Percentiles rank a stretch among this genome's conserved stretches.
These are phyloP conservation scores for Rhizophagus sp. DNA, from an alignment of 192 early-diverging fungal genomes.

Conservation along the genomic window DNA sequence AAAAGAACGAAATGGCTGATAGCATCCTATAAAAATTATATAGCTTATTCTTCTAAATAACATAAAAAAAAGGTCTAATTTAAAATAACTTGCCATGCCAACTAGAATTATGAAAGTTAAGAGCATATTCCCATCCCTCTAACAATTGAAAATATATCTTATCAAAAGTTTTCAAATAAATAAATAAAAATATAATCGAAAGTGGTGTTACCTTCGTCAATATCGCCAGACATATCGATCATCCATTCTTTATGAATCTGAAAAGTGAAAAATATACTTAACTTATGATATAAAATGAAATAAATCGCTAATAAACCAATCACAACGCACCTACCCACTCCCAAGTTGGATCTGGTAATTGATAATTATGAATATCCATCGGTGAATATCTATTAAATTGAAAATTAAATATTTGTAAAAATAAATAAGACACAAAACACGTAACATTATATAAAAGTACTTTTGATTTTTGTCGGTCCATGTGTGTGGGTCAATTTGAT, in stretches of 20 bases:
- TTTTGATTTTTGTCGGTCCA: conserved; percentile 51
- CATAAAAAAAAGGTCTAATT: neutral
- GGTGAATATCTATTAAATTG: conserved; percentile 38
- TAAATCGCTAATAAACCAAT: neutral
- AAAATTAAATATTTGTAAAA: neutral
- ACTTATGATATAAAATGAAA: neutral
- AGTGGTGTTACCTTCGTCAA: conserved; percentile 46
- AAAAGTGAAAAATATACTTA: neutral
- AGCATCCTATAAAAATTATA: conserved; percentile 35
- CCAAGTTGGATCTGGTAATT: conserved; percentile 56
- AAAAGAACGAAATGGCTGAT: conserved; percentile 54
- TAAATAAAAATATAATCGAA: neutral
- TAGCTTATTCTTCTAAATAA: neutral
- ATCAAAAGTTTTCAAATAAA: neutral
- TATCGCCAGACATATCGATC: conserved; percentile 62
- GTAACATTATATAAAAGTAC: conserved; percentile 19
- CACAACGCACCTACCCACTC: conserved; percentile 54
- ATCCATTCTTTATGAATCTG: conserved; percentile 54
- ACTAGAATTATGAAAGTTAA: conserved; percentile 48
- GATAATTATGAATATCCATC: conserved; percentile 50
- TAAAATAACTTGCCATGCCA: conserved; percentile 54
- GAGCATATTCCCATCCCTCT: conserved; percentile 58
- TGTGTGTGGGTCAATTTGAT: conserved; percentile 55
- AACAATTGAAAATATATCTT: conserved; percentile 2
- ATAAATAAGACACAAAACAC: neutral